Evolutionary conservation across 148 eudicot species (phyloP).

Genomic region (Rhododendron henanense): DNA sequence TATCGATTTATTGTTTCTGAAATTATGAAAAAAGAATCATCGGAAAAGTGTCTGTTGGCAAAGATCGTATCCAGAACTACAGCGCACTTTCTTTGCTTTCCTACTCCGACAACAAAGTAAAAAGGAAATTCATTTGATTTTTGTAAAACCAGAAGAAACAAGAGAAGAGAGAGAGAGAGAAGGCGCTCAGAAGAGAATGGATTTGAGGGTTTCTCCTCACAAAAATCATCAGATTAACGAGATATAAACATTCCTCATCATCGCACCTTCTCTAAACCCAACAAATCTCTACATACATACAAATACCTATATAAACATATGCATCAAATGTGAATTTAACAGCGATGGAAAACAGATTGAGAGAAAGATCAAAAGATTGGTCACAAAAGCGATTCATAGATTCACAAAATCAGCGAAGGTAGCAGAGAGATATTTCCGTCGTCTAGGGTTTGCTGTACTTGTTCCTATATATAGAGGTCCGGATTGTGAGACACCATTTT

Average conservation of each 20-base stretch:
- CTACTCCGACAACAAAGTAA: too few relatives aligned
- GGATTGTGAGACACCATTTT: not conserved
- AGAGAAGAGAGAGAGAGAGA: not conserved
- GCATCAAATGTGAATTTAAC: not conserved
- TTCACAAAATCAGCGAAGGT: too few relatives aligned
- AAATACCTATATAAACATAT: not conserved
- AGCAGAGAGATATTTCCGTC: not conserved
- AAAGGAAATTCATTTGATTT: not conserved
- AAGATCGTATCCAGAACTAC: too few relatives aligned
- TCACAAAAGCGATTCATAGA: too few relatives aligned
- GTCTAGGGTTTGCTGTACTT: not conserved
- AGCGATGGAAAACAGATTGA: not conserved
- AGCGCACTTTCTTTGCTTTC: too few relatives aligned
- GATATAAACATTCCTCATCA: slow-evolving; percentile 31
- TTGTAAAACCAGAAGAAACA: not conserved
- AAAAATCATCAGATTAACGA: slow-evolving; percentile 42
- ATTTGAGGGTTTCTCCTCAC: slow-evolving; percentile 37
- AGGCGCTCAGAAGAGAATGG: slow-evolving; percentile 63
- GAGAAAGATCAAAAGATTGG: not conserved
- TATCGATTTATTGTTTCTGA: not conserved
- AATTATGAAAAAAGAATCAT: not conserved
- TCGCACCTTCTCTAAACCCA: slow-evolving; percentile 11
- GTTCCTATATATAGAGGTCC: not conserved
- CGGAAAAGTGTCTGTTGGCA: not conserved
- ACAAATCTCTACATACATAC: not conserved